phyloP scores from a whole-genome alignment of 1,284 basidiomycete genomes.

The Hortiboletus rubellus region DNA sequence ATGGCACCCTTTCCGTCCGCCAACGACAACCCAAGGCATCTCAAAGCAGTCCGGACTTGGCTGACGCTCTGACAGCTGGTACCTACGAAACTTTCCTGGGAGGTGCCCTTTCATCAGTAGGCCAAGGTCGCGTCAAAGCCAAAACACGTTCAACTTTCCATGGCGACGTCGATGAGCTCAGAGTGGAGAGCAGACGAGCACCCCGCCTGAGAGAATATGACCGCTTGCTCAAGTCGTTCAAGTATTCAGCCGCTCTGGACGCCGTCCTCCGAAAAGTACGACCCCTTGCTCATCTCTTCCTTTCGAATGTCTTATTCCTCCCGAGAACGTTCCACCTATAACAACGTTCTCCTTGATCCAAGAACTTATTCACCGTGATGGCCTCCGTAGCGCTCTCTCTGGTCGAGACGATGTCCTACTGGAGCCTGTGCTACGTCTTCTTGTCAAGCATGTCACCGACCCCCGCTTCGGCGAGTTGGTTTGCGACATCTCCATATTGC shows the following conservation, averaged over 20 bases:
- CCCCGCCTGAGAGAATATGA: constrained; percentile 88
- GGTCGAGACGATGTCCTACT: constrained; percentile 94
- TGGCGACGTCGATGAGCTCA: constrained; percentile 68
- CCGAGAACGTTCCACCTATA: constrained; percentile 76
- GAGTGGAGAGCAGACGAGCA: constrained; percentile 71
- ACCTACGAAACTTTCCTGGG: constrained; percentile 77
- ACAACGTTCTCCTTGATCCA: constrained; percentile 91
- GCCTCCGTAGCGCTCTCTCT: constrained; percentile 80
- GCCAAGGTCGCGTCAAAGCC: constrained; percentile 56
- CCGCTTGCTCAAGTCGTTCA: constrained; percentile 86
- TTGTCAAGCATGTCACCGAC: constrained; percentile 86
- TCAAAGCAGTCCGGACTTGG: constrained; percentile 52
- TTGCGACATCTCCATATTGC: constrained; percentile 77
- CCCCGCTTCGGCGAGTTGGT: constrained; percentile 90
- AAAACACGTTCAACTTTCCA: constrained; percentile 51
- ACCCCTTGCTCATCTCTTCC: not conserved
- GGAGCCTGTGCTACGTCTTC: constrained; percentile 85
- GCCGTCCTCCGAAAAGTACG: constrained; percentile 81
- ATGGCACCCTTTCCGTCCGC: constrained; percentile 91
- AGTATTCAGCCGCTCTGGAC: constrained; percentile 93
- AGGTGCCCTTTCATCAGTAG: constrained; percentile 51
- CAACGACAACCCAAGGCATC: constrained; percentile 77
- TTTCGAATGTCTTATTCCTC: constrained; percentile 8
- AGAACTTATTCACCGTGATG: constrained; percentile 93
- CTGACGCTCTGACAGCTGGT: constrained; percentile 53